Evolutionary conservation across 2,329 filamentous ascomycete genomes (phyloP).

Genomic region (Hypocreales sp.): DNA sequence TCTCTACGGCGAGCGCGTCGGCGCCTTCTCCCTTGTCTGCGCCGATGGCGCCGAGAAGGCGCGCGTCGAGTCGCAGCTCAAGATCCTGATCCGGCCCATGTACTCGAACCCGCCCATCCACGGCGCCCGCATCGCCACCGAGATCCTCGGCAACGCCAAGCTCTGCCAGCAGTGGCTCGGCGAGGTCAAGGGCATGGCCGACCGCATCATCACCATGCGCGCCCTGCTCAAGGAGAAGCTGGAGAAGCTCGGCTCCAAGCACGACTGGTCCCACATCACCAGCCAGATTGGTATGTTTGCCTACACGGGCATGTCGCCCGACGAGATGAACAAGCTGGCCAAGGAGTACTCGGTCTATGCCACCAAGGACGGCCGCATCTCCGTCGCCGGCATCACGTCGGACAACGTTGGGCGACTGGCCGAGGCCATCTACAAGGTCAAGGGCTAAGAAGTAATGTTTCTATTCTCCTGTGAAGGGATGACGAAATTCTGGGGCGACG

Average conservation of each 20-base stretch:
- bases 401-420: conserved; percentile 69
- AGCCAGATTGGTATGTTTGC: conserved; percentile 99
- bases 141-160: conserved; percentile 73
- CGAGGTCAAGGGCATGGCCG: conserved; percentile 97
- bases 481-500: too few relatives aligned
- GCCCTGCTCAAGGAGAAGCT: conserved; percentile 87
- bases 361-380: conserved; percentile 82
- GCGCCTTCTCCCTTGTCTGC: conserved; percentile 87
- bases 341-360: conserved; percentile 97
- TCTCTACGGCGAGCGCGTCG: conserved; percentile 95
- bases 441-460: too few relatives aligned
- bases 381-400: conserved; percentile 68
- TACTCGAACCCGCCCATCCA: conserved; percentile 98
- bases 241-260: conserved; percentile 85
- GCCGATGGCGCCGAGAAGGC: conserved; percentile 81
- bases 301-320: conserved; percentile 81
- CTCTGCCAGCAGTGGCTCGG: conserved; percentile 89
- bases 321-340: conserved; percentile 82
- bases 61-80: conserved; percentile 92
- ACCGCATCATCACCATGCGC: conserved; percentile 98
- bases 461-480: too few relatives aligned
- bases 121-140: conserved; percentile 82
- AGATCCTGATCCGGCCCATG: conserved; percentile 90
- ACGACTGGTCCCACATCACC: conserved; percentile 98
- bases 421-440: conserved; percentile 74